Evolutionary conservation across 176 grass and related monocot species (phyloP).

Genomic region (Aechmea fasciata): DNA sequence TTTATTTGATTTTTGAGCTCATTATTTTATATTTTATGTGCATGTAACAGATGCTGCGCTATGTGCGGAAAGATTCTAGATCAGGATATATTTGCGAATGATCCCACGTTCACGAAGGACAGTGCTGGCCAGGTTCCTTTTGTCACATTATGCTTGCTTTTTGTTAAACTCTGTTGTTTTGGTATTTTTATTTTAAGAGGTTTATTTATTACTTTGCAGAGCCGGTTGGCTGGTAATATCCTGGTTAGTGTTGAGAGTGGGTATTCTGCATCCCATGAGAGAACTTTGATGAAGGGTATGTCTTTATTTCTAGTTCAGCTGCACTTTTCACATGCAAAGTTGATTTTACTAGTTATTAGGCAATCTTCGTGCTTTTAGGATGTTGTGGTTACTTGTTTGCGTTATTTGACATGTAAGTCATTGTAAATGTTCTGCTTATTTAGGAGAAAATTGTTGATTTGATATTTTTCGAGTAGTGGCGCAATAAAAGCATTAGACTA

Average conservation of each 20-base stretch:
- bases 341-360: not conserved
- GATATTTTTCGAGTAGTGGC: no score
- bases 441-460: no score
- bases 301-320: not conserved
- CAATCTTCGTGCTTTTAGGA: not conserved
- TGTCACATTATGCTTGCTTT: not conserved
- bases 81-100: slow-evolving; percentile 36
- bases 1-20: slow-evolving; percentile 3
- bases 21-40: slow-evolving; percentile 21
- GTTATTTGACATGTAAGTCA: no score
- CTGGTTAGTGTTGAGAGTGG: slow-evolving; percentile 36
- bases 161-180: slow-evolving; percentile 10
- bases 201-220: slow-evolving; percentile 29
- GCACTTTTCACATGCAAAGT: not conserved
- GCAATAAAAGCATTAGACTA: no score
- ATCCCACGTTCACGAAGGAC: slow-evolving; percentile 41
- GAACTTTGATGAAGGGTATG: slow-evolving; percentile 59
- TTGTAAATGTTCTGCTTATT: no score
- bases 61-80: slow-evolving; percentile 69
- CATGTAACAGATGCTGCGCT: slow-evolving; percentile 42
- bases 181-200: not conserved
- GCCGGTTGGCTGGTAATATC: slow-evolving; percentile 31
- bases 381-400: no score
- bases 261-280: slow-evolving; percentile 67
- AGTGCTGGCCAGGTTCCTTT: slow-evolving; percentile 35